Evolutionary conservation across 2,329 filamentous ascomycete species (phyloP).

Genomic region (Immersiporthe knoxdaviesiana): DNA sequence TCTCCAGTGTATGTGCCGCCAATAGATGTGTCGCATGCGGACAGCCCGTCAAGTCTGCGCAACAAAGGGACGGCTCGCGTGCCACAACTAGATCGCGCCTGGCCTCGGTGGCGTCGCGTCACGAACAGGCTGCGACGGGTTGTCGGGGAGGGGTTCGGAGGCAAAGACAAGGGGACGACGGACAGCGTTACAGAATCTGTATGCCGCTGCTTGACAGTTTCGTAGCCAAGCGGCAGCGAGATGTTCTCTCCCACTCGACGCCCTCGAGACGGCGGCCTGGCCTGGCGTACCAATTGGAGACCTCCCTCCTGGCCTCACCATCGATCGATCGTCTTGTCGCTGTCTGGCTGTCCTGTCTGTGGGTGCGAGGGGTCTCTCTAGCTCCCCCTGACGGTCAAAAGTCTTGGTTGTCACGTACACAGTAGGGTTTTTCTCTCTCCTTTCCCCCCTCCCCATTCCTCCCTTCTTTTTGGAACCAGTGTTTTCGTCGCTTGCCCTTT

Average conservation of each 20-base stretch:
- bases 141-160: neutral
- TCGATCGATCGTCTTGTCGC: conserved; percentile 10
- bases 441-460: too few relatives aligned
- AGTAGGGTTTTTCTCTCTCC: neutral
- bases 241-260: conserved; percentile 9
- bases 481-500: conserved; percentile 10
- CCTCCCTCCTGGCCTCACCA: conserved; percentile 12
- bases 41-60: neutral
- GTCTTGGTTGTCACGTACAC: neutral
- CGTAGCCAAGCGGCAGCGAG: neutral
- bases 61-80: conserved; percentile 13
- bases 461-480: conserved; percentile 5
- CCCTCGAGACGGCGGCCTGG: conserved; percentile 20
- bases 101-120: neutral
- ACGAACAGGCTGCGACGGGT: neutral
- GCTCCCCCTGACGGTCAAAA: conserved; percentile 25
- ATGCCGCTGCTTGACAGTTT: neutral
- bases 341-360: conserved; percentile 13
- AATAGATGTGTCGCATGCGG: conserved; percentile 14
- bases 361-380: conserved; percentile 17
- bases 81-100: neutral
- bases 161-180: conserved; percentile 5
- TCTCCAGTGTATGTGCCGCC: neutral
- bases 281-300: conserved; percentile 20
- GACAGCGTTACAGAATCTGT: conserved; percentile 12